Conservation (phyloP, 352 stramenopile genomes). For the Bremia lactucae region DNA sequence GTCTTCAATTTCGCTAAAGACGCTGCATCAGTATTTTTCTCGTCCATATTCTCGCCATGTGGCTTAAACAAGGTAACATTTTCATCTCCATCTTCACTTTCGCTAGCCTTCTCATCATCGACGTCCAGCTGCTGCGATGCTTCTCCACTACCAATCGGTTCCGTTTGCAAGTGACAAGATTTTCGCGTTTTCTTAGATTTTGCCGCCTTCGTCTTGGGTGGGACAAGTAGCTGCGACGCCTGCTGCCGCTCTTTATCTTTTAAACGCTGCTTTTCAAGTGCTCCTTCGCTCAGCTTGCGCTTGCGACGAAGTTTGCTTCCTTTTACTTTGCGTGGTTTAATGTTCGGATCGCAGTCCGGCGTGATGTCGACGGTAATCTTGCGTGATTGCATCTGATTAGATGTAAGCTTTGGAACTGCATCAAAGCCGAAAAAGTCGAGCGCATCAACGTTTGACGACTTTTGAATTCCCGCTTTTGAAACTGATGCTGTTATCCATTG, state of each 20-base stretch:
- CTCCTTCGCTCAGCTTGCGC: conserved; percentile 76
- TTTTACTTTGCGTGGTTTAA: conserved; percentile 30
- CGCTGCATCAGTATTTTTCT: conserved; percentile 5
- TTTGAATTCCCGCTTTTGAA: conserved; percentile 10
- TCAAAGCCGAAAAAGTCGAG: conserved; percentile 80
- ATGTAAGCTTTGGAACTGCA: conserved; percentile 20
- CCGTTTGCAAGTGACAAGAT: conserved; percentile 27
- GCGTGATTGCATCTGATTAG: conserved; percentile 28
- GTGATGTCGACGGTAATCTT: conserved; percentile 68
- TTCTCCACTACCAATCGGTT: conserved; percentile 27
- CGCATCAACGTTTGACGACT: conserved; percentile 28
- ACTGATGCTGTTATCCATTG: conserved; percentile 6
- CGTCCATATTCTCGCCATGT: conserved; percentile 5
- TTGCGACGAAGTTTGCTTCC: conserved; percentile 71
- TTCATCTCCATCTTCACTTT: conserved; percentile 26
- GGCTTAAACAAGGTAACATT: conserved; percentile 47
- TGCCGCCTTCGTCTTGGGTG: conserved; percentile 28
- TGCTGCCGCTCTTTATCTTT: conserved; percentile 57
- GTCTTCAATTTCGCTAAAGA: conserved; percentile 11
- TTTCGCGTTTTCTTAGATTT: conserved; percentile 38
- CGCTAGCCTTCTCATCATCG: conserved; percentile 10
- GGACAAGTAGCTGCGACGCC: conserved; percentile 54
- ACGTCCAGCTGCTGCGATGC: conserved; percentile 4
- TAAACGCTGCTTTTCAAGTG: conserved; percentile 55
- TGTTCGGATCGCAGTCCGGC: conserved; percentile 32